These are phyloP conservation scores for Coemansia javaensis DNA, from an alignment of 192 early-diverging fungal species.

Conservation along the genomic window DNA sequence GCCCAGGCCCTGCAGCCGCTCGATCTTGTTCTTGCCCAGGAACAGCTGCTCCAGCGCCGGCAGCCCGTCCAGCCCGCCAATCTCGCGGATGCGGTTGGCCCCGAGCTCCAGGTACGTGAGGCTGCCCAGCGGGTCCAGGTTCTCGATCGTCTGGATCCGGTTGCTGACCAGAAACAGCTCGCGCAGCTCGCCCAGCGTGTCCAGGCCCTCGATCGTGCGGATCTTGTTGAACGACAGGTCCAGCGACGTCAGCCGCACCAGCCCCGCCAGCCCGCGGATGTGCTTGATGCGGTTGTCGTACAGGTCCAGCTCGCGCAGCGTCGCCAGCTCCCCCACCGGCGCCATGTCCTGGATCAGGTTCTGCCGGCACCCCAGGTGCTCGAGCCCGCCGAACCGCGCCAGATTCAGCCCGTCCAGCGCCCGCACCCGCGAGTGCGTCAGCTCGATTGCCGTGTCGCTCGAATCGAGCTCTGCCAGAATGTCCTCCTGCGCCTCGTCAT, in stretches of 20 bases:
- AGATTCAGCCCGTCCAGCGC: conserved; percentile 19
- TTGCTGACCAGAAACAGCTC: conserved; percentile 93
- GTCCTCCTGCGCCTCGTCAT: neutral
- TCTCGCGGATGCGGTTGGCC: conserved; percentile 86
- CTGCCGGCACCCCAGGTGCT: conserved; percentile 78
- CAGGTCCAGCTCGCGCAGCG: conserved; percentile 79
- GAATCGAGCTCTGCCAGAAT: conserved; percentile 9
- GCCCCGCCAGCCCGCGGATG: conserved; percentile 60
- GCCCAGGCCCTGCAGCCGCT: conserved; percentile 65
- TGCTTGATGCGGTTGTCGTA: conserved; percentile 91
- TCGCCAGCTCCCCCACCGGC: conserved; percentile 49
- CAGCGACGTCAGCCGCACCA: conserved; percentile 61
- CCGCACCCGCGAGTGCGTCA: conserved; percentile 35
- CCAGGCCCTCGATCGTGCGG: conserved; percentile 66
- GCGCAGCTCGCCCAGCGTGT: conserved; percentile 54
- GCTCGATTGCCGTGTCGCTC: conserved; percentile 28
- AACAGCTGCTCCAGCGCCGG: conserved; percentile 84
- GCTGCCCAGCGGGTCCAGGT: conserved; percentile 59
- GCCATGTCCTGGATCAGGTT: conserved; percentile 74
- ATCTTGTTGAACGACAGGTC: conserved; percentile 98
- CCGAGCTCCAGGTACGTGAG: conserved; percentile 89
- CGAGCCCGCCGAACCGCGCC: conserved; percentile 12
- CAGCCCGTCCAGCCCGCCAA: conserved; percentile 78
- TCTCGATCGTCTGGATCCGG: conserved; percentile 80
- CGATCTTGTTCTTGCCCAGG: conserved; percentile 98